These are phyloP conservation scores for Phlegmacium glaucopus DNA, from an alignment of 768 basidiomycete genomes.

Conservation along the genomic window DNA sequence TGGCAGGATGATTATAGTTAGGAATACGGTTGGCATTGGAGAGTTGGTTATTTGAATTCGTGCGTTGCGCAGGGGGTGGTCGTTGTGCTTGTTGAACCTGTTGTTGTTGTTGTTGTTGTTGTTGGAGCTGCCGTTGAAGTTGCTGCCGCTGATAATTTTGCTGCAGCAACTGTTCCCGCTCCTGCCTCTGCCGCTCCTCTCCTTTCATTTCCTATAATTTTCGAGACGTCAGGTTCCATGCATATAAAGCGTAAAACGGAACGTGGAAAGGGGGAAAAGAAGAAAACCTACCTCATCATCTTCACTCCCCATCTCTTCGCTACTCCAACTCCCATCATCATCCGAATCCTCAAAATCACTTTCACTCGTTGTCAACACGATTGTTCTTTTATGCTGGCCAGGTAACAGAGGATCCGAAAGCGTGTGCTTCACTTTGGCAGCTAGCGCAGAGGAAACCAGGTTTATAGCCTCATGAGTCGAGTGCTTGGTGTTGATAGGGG, in stretches of 20 bases:
- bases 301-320: conserved; percentile 48
- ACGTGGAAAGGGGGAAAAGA: conserved; percentile 1
- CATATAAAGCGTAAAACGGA: too few species aligned
- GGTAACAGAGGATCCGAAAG: conserved; percentile 25
- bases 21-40: conserved; percentile 7
- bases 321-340: conserved; percentile 47
- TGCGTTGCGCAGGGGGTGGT: conserved; percentile 16
- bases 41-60: conserved; percentile 23
- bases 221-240: neutral
- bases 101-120: conserved; percentile 7
- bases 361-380: conserved; percentile 52
- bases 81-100: conserved; percentile 6
- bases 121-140: neutral
- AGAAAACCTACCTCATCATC: conserved; percentile 29
- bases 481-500: conserved; percentile 6
- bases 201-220: neutral
- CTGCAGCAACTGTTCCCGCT: neutral
- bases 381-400: conserved; percentile 30
- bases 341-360: conserved; percentile 49
- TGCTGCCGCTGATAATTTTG: conserved; percentile 12
- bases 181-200: neutral
- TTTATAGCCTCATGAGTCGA: neutral
- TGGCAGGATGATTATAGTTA: conserved; percentile 8
- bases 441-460: conserved; percentile 9
- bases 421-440: conserved; percentile 18